phyloP scores from a whole-genome alignment of 345 rosid genomes.

The Odontarrhena argentea region DNA sequence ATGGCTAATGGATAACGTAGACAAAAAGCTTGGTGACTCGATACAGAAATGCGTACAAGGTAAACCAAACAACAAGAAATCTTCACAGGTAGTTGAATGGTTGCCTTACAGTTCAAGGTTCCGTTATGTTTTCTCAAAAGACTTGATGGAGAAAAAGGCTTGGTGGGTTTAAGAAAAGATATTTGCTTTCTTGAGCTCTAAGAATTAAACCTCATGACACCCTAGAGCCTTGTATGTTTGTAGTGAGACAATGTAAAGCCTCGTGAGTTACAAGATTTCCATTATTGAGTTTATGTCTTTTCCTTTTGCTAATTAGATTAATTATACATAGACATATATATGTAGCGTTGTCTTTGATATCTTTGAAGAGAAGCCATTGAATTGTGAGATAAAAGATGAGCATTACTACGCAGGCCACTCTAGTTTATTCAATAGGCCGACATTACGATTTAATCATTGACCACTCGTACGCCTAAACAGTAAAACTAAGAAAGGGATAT shows the following conservation, averaged over 20 bases:
- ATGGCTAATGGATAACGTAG: constrained; percentile 62
- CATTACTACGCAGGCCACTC: constrained; percentile 37
- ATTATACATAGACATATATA: too few species aligned
- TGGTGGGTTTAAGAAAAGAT: constrained; percentile 42
- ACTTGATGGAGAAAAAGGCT: constrained; percentile 61
- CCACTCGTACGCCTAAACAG: too few species aligned
- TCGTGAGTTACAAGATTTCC: too few species aligned
- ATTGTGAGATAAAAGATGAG: constrained; percentile 30
- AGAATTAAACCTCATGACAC: background rate
- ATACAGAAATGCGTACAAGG: constrained; percentile 57
- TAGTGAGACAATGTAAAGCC: background rate
- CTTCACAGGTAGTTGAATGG: constrained; percentile 70
- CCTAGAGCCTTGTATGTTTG: constrained; percentile 11
- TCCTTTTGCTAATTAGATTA: too few species aligned
- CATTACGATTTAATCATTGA: constrained; percentile 3
- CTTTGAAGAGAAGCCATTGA: background rate
- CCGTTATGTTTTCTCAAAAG: constrained; percentile 70
- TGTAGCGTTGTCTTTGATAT: too few species aligned
- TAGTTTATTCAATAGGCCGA: constrained; percentile 4
- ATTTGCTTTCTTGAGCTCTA: constrained; percentile 14
- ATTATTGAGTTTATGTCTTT: too few species aligned
- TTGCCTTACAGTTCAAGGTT: constrained; percentile 74
- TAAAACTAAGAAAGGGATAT: too few species aligned
- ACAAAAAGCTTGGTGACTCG: constrained; percentile 60
- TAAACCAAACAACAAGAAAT: constrained; percentile 52